These are phyloP conservation scores for Eucalyptus coolabah DNA, from an alignment of 345 rosid genomes.

Conservation along the genomic window DNA sequence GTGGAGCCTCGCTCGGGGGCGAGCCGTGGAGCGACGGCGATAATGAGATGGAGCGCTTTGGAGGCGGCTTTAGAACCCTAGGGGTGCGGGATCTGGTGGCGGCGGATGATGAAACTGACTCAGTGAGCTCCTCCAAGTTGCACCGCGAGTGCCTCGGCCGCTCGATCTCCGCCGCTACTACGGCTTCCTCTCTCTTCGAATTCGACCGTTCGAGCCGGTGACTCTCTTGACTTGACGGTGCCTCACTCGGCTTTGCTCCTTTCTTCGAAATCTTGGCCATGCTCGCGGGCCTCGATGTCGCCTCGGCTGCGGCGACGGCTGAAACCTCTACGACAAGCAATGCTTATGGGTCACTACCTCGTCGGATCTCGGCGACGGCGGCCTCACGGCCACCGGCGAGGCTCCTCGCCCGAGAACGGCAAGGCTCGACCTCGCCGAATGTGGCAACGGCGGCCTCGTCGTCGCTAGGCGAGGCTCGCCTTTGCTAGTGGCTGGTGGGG, in stretches of 20 bases:
- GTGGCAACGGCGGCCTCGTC: too few species aligned
- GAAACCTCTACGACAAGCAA: slow-evolving; percentile 61
- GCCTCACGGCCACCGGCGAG: too few species aligned
- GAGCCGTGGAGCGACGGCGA: background rate
- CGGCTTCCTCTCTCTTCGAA: slow-evolving; percentile 23
- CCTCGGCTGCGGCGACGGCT: slow-evolving; percentile 29
- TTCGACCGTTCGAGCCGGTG: slow-evolving; percentile 2
- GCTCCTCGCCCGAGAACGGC: too few species aligned
- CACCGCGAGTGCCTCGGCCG: slow-evolving; percentile 33
- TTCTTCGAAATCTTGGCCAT: slow-evolving; percentile 36
- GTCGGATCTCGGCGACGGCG: accelerated
- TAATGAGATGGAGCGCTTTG: slow-evolving; percentile 30
- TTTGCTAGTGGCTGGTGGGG: too few species aligned
- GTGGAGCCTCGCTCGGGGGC: background rate
- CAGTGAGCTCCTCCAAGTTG: slow-evolving; percentile 66
- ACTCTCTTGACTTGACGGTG: background rate
- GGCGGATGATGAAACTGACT: slow-evolving; percentile 25
- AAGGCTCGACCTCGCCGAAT: too few species aligned
- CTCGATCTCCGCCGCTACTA: slow-evolving; percentile 9
- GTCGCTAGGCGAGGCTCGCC: too few species aligned
- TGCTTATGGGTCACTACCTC: slow-evolving; percentile 1
- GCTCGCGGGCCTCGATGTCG: slow-evolving; percentile 25
- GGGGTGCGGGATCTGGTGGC: slow-evolving; percentile 58
- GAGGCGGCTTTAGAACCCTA: slow-evolving; percentile 87
- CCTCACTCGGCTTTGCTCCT: slow-evolving; percentile 11